A percentile compares a stretch with the other conserved stretches of the same genome.
These are phyloP conservation scores for Pythium angustatum DNA, from an alignment of 352 stramenopile species.

Conservation along the genomic window DNA sequence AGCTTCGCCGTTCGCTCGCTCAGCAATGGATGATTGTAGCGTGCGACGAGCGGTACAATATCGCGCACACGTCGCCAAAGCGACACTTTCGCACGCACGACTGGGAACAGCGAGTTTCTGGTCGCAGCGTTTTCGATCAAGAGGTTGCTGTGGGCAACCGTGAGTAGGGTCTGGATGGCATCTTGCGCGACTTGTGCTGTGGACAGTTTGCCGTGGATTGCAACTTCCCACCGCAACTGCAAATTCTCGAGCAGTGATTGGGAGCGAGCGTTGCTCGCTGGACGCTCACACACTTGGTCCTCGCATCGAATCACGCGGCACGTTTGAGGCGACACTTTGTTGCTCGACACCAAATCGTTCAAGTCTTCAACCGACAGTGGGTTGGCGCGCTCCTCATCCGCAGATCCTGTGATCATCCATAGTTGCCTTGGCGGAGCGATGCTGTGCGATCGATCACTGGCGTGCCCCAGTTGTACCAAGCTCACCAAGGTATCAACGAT, in stretches of 20 bases:
- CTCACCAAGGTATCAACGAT: constrained; percentile 55
- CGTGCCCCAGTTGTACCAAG: constrained; percentile 68
- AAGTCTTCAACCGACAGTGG: constrained; percentile 55
- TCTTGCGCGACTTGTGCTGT: constrained; percentile 68
- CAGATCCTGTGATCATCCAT: constrained; percentile 9
- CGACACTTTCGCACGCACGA: constrained; percentile 47
- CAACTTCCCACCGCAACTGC: constrained; percentile 81
- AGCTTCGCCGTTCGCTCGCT: constrained; percentile 56
- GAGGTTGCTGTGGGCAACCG: constrained; percentile 63
- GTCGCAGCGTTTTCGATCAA: constrained; percentile 33
- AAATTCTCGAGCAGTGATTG: constrained; percentile 53
- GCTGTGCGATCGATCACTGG: constrained; percentile 28
- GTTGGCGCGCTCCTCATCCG: background rate
- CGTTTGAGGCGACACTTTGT: background rate
- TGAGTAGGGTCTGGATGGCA: constrained; percentile 61
- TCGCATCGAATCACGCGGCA: constrained; percentile 12
- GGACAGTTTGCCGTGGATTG: constrained; percentile 47
- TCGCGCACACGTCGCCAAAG: constrained; percentile 50
- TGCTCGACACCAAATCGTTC: constrained; percentile 34
- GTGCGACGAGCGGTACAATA: constrained; percentile 58
- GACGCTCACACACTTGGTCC: constrained; percentile 23
- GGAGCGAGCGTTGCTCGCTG: background rate
- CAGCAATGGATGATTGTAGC: constrained; percentile 48
- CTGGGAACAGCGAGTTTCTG: constrained; percentile 50
- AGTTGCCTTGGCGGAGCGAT: constrained; percentile 18